Percentiles rank a stretch among this genome's conserved stretches.
These are phyloP conservation scores for Sporothrix pallida DNA, from an alignment of 2,329 filamentous ascomycete species.

Conservation along the genomic window DNA sequence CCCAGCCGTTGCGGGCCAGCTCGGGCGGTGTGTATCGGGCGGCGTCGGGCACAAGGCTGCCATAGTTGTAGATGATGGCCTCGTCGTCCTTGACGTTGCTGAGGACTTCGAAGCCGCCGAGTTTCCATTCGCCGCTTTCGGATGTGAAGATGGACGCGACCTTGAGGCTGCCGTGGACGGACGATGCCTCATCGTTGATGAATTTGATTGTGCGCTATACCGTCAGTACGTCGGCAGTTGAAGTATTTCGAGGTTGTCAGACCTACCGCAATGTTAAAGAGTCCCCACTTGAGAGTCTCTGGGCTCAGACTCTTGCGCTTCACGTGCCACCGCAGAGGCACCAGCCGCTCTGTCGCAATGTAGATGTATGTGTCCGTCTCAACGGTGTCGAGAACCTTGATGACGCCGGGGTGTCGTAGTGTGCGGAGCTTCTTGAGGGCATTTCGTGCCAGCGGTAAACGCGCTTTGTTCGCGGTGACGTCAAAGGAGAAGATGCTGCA, in stretches of 20 bases:
- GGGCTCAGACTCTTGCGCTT: slow-evolving; percentile 84
- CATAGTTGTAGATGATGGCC: slow-evolving; percentile 90
- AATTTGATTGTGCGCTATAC: slow-evolving; percentile 86
- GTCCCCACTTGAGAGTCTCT: slow-evolving; percentile 96
- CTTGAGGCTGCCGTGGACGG: slow-evolving; percentile 85
- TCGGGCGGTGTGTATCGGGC: slow-evolving; percentile 87
- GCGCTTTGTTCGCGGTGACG: slow-evolving; percentile 76
- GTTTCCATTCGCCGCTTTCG: slow-evolving; percentile 97
- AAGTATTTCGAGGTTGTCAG: not conserved
- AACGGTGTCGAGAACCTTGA: slow-evolving; percentile 91
- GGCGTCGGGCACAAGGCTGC: slow-evolving; percentile 84
- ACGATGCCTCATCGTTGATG: slow-evolving; percentile 90
- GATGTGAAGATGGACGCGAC: slow-evolving; percentile 89
- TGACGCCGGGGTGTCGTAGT: slow-evolving; percentile 88
- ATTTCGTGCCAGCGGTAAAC: slow-evolving; percentile 87
- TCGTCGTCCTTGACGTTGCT: slow-evolving; percentile 97
- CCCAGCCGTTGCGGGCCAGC: slow-evolving; percentile 86
- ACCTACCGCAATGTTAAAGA: slow-evolving; percentile 79
- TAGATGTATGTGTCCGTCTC: slow-evolving; percentile 98
- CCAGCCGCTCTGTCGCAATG: slow-evolving; percentile 89
- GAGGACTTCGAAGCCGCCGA: slow-evolving; percentile 90
- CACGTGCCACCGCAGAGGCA: slow-evolving; percentile 87
- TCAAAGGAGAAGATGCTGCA: slow-evolving; percentile 99
- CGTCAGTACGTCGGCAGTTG: slow-evolving; percentile 8
- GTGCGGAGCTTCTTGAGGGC: slow-evolving; percentile 93